Base-by-base conservation (phyloP, 1,284 basidiomycete genomes). In the Tilletiaria anomala region DNA sequence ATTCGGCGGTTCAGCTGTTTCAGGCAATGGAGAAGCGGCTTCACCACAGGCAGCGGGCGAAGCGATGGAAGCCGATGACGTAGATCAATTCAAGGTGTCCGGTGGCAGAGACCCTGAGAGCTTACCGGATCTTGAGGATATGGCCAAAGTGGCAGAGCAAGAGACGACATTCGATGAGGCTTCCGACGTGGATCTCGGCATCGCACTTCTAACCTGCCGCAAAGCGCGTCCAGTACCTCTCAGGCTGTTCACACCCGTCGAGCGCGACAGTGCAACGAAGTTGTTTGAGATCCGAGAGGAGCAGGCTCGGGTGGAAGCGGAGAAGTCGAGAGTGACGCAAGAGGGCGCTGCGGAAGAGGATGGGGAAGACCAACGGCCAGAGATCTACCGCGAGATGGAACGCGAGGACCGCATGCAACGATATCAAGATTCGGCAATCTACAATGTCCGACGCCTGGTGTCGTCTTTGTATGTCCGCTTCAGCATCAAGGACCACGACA, bases 381-480 rank as follows among this genome's bases (percentile, higher is more conserved):
- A 58, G 18, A 65, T 63, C 41, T 64, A 66, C 39, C 45, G 54
- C 12, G 63, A 64, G 35, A 48, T 65, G 56, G 58, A 61, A 31
- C 42, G 46, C n/a, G 53, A 47, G 12, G 61, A 66, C n/a, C 40
- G 47, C 8, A 24, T 20, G 26, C 29, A 31, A 14, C 10, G 36
- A 43, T 5, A 44, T 32, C 17, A 47, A 50, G 32, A 42, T 49
- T 12, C 39, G 6, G 51, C 42, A 16, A 37, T 54, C 10, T 23
- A 40, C 21, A 53, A 54, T 18, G 44, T 64, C 2, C 50, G 41
- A 17, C 18, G 20, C 10, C 31, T 48, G 50, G 8, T 38, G 41
- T 10, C 17, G 29, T 29, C n/a, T 3, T 45, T 62, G 4, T 64
- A 54, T 55, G 24, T 59, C 2, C 48, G 59, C 6, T 58, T 58